Evolutionary conservation across 164 flowering plant genomes (phyloP).

Genomic region (Buxus sempervirens): DNA sequence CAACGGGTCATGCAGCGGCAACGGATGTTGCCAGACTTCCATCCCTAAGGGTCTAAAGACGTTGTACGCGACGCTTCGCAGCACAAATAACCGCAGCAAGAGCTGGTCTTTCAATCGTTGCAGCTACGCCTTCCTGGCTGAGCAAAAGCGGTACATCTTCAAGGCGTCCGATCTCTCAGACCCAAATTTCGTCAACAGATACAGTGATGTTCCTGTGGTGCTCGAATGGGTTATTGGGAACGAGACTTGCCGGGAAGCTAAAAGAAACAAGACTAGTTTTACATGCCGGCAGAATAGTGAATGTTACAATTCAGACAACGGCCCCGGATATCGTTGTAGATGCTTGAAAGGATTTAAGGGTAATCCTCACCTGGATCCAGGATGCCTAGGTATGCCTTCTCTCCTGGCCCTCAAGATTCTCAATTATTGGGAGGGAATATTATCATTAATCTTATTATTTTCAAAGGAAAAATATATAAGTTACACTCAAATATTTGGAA

Average conservation of each 20-base stretch:
- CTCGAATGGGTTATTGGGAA: conserved; percentile 37
- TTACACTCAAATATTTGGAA: too few species aligned
- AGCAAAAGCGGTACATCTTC: conserved; percentile 18
- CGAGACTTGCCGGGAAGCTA: conserved; percentile 18
- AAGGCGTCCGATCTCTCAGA: conserved; percentile 6
- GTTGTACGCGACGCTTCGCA: neutral
- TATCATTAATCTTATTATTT: too few species aligned
- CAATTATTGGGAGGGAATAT: too few species aligned
- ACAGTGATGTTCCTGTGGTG: conserved; percentile 19
- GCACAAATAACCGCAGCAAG: conserved; percentile 3
- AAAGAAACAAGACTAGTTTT: neutral
- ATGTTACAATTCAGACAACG: conserved; percentile 21
- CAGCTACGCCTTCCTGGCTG: conserved; percentile 27
- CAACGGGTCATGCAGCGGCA: conserved; percentile 14
- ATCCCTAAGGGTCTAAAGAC: conserved; percentile 15
- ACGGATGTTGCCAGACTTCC: conserved; percentile 20
- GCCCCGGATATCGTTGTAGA: conserved; percentile 27
- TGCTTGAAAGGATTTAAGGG: conserved; percentile 31
- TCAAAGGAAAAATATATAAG: too few species aligned
- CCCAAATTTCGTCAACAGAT: too few species aligned
- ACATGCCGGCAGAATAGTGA: conserved; percentile 24
- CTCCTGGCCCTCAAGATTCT: neutral
- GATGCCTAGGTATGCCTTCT: conserved; percentile 35
- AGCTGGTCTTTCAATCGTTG: conserved; percentile 14
- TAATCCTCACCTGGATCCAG: conserved; percentile 38